Base-by-base conservation (phyloP, 2,329 filamentous ascomycete genomes). In the Colletotrichum paranaense region DNA sequence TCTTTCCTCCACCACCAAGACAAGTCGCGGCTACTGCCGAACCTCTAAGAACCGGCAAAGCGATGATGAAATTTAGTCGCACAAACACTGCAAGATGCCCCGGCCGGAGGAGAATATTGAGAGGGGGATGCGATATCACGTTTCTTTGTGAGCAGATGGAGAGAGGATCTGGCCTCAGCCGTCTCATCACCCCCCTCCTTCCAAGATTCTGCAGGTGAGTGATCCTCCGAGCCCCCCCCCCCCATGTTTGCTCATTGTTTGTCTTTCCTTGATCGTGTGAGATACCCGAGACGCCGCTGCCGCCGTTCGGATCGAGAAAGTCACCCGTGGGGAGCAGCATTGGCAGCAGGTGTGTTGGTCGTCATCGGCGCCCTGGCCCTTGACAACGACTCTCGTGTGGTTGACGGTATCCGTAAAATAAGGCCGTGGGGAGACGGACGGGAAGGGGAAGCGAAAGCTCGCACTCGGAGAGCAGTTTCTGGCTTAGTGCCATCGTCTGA, bases 261-360 rank as follows among this genome's bases (percentile, higher is more conserved):
- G 65, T 42, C 26, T 12, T 35, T 35, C 32, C 42, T 28, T 30
- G 65, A 56, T 62, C 28, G 30, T 53, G 46, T 49, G 52, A 53
- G 19, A 63, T 63, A 16, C 57, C 42, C 38, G 57, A 19, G 16
- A 24, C 46, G 22, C 22, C 30, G 28, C 22, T 66, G 64, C 56
- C 60, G 32, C 57, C 53, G 49, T 62, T 68, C 64, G 56, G 68
- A 62, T 68, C 64, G 63, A 68, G 53, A 19, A 42, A 56, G 60
- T 62, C 46, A 62, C 38, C 19, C 11, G 11, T 35, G 11, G 32
- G 11, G 19, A 32, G 28, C 26, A 8, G 38, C 46, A 49, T 52
- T 57, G 64, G 64, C 24, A 38, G 22, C 35, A 46, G 57, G 56
- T 9, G 30, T 49, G 32, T 28, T 58, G 32, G 64, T 63, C 38